These are phyloP conservation scores for Cladorrhinum sp. DNA, from an alignment of 2,329 filamentous ascomycete species.

Conservation along the genomic window DNA sequence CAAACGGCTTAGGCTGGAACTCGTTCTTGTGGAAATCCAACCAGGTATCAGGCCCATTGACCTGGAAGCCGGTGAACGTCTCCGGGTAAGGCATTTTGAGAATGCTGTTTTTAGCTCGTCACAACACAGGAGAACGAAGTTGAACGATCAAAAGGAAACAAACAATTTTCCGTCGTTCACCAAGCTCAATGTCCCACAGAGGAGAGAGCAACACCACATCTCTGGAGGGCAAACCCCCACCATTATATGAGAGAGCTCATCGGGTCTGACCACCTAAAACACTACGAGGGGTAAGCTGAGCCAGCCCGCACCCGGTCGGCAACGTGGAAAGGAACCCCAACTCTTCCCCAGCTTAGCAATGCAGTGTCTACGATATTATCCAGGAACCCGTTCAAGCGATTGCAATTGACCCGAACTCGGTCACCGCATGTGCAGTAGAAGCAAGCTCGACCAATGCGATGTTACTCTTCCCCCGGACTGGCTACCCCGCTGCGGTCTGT, in stretches of 20 bases:
- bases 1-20: conserved; percentile 82
- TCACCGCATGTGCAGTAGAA: neutral
- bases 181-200: neutral
- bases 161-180: neutral
- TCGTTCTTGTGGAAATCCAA: conserved; percentile 66
- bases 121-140: neutral
- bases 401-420: conserved; percentile 4
- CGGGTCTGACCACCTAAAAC: neutral
- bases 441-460: conserved; percentile 7
- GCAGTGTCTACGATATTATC: conserved; percentile 16
- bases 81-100: conserved; percentile 58
- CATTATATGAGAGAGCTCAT: neutral
- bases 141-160: neutral
- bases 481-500: conserved; percentile 15
- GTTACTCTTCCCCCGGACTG: conserved; percentile 6
- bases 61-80: conserved; percentile 60
- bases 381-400: conserved; percentile 10
- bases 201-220: neutral
- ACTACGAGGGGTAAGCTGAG: conserved; percentile 3
- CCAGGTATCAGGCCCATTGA: conserved; percentile 52
- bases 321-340: neutral
- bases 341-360: neutral
- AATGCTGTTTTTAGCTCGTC: conserved; percentile 19
- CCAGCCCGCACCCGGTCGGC: neutral
- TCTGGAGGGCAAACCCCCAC: neutral